Evolutionary conservation across 2,329 filamentous ascomycete genomes (phyloP), one percentile per base, ranked within the genome.

Genomic region (Atkinsonella texensis): DNA sequence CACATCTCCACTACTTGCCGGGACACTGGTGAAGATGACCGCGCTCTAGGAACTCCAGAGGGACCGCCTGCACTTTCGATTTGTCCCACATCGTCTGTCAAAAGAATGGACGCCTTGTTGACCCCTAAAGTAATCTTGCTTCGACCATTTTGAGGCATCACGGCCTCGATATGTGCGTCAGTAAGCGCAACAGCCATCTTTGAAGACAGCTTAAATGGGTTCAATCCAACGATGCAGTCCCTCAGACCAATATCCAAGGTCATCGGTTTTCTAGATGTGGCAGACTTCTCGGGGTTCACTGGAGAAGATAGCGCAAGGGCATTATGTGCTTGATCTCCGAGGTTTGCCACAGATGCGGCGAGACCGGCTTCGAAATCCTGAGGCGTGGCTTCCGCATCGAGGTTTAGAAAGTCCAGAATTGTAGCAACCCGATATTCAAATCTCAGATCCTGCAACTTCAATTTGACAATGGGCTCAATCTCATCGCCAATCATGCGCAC

Each of bases 401-500:
- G 74, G 0, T 81, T 84, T 7, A 95, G 75, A 5, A 95, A 67
- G 49, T 89, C 87, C 74, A 95, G 84, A 0, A 96, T 67, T 0
- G 87, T 88, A 0, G 87, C 79, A 4, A 97, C 86, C 15, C 85
- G 84, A 65, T 98, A 98, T 63, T 98, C 94, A n/a, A 89, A 67
- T 53, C 82, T 84, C 4, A 95, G 59, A 55, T 95, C 89, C 66
- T 86, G 87, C 42, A 97, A 70, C 63, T 95, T 94, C 53, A 96
- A 66, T 64, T 94, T 95, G 57, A 96, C 74, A 7, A 88, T 83
- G 0, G 94, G 91, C 56, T 97, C 91, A 69, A 94, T 87, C 63
- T 97, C 91, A 63, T 97, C 90, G 0, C 89, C 89, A 57, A 98
- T 87, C 70, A 95, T 86, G 48, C 93, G 80, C 53, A 87, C 80